Evolutionary conservation across 2,329 filamentous ascomycete species (phyloP).

Genomic region (Albifimbria verrucaria): DNA sequence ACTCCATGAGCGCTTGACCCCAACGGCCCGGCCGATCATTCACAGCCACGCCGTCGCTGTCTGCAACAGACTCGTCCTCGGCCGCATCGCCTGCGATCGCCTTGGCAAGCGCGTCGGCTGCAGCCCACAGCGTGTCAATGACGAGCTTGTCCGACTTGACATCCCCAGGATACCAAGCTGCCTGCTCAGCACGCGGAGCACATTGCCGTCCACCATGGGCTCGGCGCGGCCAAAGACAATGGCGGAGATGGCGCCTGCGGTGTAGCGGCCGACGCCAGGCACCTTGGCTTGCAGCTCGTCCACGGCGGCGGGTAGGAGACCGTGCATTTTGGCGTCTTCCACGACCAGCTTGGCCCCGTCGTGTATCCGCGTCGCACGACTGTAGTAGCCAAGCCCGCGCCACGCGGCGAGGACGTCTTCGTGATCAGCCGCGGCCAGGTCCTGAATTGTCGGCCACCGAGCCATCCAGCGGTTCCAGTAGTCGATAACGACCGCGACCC

Average conservation of each 20-base stretch:
- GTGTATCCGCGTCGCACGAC: constrained; percentile 58
- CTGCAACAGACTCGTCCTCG: constrained; percentile 9
- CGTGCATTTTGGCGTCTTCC: constrained; percentile 34
- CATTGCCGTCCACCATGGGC: constrained; percentile 63
- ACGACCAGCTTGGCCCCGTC: constrained; percentile 52
- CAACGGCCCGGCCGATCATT: constrained; percentile 56
- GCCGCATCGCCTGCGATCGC: constrained; percentile 40
- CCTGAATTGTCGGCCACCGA: constrained; percentile 56
- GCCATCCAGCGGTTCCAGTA: constrained; percentile 63
- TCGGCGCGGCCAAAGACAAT: constrained; percentile 59
- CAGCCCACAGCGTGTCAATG: constrained; percentile 55
- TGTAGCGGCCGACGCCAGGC: constrained; percentile 60
- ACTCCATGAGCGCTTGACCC: constrained; percentile 65
- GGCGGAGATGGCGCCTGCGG: constrained; percentile 58
- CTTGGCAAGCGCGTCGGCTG: constrained; percentile 53
- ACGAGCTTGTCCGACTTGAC: constrained; percentile 52
- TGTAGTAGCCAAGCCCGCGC: constrained; percentile 63
- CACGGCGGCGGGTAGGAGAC: constrained; percentile 46
- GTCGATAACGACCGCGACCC: constrained; percentile 57
- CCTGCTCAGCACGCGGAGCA: constrained; percentile 56
- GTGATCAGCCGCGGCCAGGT: constrained; percentile 48
- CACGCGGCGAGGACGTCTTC: constrained; percentile 58
- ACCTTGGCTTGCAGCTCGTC: constrained; percentile 46
- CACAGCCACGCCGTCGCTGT: constrained; percentile 19
- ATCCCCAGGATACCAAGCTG: constrained; percentile 57